These are phyloP conservation scores for Solanum virginianum DNA, from an alignment of 257 asterid species.

Conservation along the genomic window DNA sequence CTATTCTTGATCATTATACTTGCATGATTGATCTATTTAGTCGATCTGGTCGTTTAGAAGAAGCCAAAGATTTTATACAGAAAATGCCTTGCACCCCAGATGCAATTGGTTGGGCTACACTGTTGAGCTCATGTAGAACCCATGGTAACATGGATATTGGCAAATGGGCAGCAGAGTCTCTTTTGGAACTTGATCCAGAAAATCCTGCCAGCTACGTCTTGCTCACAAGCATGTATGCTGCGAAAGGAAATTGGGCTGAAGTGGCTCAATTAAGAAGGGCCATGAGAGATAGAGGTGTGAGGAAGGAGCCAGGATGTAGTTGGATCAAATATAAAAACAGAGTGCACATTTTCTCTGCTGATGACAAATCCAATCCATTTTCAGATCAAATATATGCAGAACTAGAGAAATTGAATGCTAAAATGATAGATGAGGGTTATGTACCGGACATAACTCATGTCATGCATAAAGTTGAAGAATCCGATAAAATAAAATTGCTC, in stretches of 20 bases:
- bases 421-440: conserved; percentile 38
- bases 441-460: conserved; percentile 27
- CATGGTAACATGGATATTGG: conserved; percentile 26
- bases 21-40: conserved; percentile 70
- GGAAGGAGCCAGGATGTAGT: conserved; percentile 36
- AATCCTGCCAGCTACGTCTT: conserved; percentile 33
- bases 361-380: conserved; percentile 35
- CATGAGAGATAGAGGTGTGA: conserved; percentile 33
- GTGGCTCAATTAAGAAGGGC: conserved; percentile 30
- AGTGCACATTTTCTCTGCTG: conserved; percentile 32
- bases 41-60: conserved; percentile 67
- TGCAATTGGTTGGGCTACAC: conserved; percentile 31
- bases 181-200: conserved; percentile 21
- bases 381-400: conserved; percentile 27
- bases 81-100: conserved; percentile 58
- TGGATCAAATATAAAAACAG: conserved; percentile 39
- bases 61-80: conserved; percentile 62
- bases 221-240: conserved; percentile 28
- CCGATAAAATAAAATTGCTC: conserved; percentile 23
- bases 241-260: conserved; percentile 30
- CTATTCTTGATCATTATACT: conserved; percentile 37
- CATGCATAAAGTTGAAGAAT: conserved; percentile 27
- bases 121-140: conserved; percentile 36
- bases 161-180: conserved; percentile 37
- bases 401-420: conserved; percentile 29